These are phyloP conservation scores for Globisporangium okanoganense DNA, from an alignment of 352 stramenopile species.

Conservation along the genomic window DNA sequence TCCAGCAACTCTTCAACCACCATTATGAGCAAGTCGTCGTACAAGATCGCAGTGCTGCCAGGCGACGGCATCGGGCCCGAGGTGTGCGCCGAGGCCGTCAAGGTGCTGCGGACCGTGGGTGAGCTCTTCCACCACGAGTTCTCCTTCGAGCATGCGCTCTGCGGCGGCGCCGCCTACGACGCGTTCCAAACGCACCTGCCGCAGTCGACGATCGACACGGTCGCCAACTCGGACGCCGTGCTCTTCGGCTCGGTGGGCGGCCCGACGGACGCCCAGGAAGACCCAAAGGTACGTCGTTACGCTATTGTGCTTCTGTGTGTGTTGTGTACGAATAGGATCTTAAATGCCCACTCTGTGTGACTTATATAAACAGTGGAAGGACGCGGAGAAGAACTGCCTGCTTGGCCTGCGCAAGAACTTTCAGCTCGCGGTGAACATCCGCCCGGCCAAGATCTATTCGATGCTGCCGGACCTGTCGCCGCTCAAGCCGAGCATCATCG, in stretches of 20 bases:
- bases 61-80: conserved; percentile 99
- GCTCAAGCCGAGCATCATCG: conserved; percentile 96
- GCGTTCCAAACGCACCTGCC: conserved; percentile 90
- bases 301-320: neutral
- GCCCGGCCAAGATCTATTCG: conserved; percentile 97
- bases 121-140: conserved; percentile 89
- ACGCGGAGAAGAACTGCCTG: conserved; percentile 94
- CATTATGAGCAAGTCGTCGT: conserved; percentile 39
- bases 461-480: conserved; percentile 97
- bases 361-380: conserved; percentile 74
- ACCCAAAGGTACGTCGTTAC: conserved; percentile 57
- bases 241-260: conserved; percentile 97
- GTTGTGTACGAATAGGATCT: neutral
- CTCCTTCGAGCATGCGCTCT: conserved; percentile 92
- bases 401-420: conserved; percentile 98
- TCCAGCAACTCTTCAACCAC: neutral
- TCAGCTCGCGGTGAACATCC: conserved; percentile 97
- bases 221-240: conserved; percentile 87
- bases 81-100: conserved; percentile 94
- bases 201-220: conserved; percentile 92
- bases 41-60: conserved; percentile 94
- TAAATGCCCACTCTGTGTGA: neutral
- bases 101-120: conserved; percentile 84
- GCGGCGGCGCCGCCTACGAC: conserved; percentile 96
- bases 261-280: conserved; percentile 88